Percentiles rank a stretch among this genome's conserved stretches.
Evolutionary conservation across 768 basidiomycete genomes (phyloP).

Genomic region (Exidia glandulosa): DNA sequence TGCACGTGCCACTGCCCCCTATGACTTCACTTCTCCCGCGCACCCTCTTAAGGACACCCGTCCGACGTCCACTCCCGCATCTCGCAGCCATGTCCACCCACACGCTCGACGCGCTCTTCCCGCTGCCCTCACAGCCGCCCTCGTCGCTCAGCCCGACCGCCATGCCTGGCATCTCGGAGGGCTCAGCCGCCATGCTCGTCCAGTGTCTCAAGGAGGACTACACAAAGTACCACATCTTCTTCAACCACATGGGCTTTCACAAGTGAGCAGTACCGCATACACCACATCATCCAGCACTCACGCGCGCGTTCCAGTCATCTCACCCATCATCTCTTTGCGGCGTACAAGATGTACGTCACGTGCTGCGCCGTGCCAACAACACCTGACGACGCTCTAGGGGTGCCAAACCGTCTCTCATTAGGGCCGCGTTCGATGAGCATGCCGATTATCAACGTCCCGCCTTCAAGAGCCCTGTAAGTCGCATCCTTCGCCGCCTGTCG

Average conservation of each 20-base stretch:
- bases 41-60: no score
- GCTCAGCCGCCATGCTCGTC: constrained; percentile 5
- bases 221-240: constrained; percentile 43
- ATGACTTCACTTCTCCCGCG: no score
- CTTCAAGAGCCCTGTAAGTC: constrained; percentile 29
- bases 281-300: constrained; percentile 1
- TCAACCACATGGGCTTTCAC: constrained; percentile 35
- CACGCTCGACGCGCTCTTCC: not conserved
- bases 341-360: constrained; percentile 33
- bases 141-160: not conserved
- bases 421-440: constrained; percentile 29
- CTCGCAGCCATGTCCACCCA: not conserved
- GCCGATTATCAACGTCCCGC: constrained; percentile 26
- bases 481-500: not conserved
- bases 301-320: constrained; percentile 34
- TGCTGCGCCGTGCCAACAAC: not conserved
- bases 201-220: constrained; percentile 37
- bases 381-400: constrained; percentile 19
- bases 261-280: constrained; percentile 28
- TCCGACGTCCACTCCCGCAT: no score
- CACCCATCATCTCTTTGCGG: constrained; percentile 45
- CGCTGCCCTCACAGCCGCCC: not conserved
- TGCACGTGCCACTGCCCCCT: no score
- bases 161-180: constrained; percentile 7
- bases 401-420: constrained; percentile 30